Base-by-base conservation (phyloP, 441 rosid genomes). In the Populus hybrid region DNA sequence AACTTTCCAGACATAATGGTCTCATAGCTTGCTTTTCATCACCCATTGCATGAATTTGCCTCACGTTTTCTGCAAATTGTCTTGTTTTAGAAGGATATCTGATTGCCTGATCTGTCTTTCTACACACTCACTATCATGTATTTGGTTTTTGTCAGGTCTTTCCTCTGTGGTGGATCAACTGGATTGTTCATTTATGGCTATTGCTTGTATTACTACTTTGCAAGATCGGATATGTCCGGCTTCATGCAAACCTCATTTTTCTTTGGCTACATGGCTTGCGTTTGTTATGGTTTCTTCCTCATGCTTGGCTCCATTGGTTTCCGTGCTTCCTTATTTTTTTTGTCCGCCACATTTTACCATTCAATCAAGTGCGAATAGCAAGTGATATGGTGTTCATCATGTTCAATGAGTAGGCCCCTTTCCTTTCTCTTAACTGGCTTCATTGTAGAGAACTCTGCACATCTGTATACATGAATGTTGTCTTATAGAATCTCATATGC, bases 201-300 rank as follows among this genome's bases (percentile, higher is more conserved):
- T 73, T 86, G 90, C 83, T 69, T 86, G 77, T 87, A 87, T 77
- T 87, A 87, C 84, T 86, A 88, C 81, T 78, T 80, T 61, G 89
- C 89, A 4, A 78, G 90, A 35, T 88, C 90, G 0, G 89, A 86
- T 64, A 88, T 88, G 90, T 84, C 90, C 5, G 90, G 90, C 36
- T 88, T 88, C 82, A 86, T 86, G 90, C 90, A 88, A 79, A 88
- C 89, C 68, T 88, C 90, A 11, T 88, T 86, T 79, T 88, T 88
- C 87, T 88, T 88, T 7, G 90, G 90, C 8, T 88, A 88, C 83
- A n/a, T n/a, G n/a, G n/a, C n/a, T n/a, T n/a, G n/a, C n/a, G n/a
- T n/a, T n/a, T n/a, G n/a, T n/a, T n/a, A 88, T 88, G 90, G 89
- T 11, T 86, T 88, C 84, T 88, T 86, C 78, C 88, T 88, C 71